Conservation (phyloP, 768 basidiomycete species). For the Kwoniella shandongensis region DNA sequence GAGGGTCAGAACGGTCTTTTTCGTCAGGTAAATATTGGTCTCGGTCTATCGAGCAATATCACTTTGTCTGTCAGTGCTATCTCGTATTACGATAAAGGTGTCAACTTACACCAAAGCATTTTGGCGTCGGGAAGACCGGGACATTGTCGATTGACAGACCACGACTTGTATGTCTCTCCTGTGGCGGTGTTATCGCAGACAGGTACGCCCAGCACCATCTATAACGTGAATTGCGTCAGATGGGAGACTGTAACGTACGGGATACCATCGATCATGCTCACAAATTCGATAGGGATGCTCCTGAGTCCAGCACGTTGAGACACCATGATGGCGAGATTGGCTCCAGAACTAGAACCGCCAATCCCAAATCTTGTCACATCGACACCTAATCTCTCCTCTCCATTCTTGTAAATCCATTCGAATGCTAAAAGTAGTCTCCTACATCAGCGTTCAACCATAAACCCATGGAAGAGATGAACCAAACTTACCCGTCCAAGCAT, state of each 20-base stretch:
- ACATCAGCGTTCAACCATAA: not conserved
- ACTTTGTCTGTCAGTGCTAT: conserved; percentile 36
- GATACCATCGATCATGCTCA: conserved; percentile 6
- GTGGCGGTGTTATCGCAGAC: conserved; percentile 71
- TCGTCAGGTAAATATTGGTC: conserved; percentile 63
- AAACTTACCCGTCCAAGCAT: conserved; percentile 60
- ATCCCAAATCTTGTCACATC: conserved; percentile 63
- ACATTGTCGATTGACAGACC: conserved; percentile 63
- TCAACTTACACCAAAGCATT: conserved; percentile 70
- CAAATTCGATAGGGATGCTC: conserved; percentile 22
- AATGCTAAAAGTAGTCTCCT: conserved; percentile 54
- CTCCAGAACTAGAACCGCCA: conserved; percentile 74
- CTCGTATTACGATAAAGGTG: conserved; percentile 22
- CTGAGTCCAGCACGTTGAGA: conserved; percentile 64
- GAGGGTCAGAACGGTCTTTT: conserved; percentile 65
- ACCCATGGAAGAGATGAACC: not conserved
- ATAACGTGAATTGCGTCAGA: conserved; percentile 62
- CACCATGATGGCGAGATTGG: conserved; percentile 67
- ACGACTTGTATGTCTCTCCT: conserved; percentile 56
- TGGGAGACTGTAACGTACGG: not conserved
- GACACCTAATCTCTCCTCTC: conserved; percentile 57
- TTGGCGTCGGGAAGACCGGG: conserved; percentile 64
- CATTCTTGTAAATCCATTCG: conserved; percentile 63
- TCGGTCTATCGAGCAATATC: conserved; percentile 20
- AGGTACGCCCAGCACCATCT: conserved; percentile 70